Evolutionary conservation across 78 protist species (phyloP), one percentile per base, ranked within the genome.

Genomic region (Dictyostelium intermedium): DNA sequence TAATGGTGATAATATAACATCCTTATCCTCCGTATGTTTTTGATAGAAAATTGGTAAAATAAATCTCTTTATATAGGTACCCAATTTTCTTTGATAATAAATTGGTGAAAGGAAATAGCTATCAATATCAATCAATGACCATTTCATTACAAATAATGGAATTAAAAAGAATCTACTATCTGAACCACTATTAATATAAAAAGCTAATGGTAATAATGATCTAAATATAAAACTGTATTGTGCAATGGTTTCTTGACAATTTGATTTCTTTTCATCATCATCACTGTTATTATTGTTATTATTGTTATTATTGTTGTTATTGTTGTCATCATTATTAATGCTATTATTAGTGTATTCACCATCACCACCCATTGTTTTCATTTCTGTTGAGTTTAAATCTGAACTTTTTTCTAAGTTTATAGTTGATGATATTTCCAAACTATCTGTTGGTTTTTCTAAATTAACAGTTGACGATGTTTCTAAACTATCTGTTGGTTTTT

Each of bases 141-240:
- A 89, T 32, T 34, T 56, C 18, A 27, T 25, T 5, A 80, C n/a
- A 63, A 89, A 66, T 3, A 89, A 32, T 69, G 94, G 94, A 0
- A 89, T 13, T 6, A 89, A 11, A 2, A 69, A 23, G 14, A 89
- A 27, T 7, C 9, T n/a, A 11, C 61, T 78, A 53, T 81, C 18
- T 3, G 5, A 37, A 13, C 32, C 39, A 18, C 82, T 80, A 20
- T 37, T 43, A 4, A 32, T 37, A 50, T 61, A 89, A 63, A 39
- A 89, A 18, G 83, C 32, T n/a, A 89, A n/a, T 89, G 94, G 94
- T 27, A 89, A 47, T 13, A 89, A 66, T 27, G 72, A 60, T 9
- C 56, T 18, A 35, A 78, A 27, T 16, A 60, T 43, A 1, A 34
- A 69, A 20, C 35, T 56, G n/a, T 47, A 39, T 41, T 61, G 37